Evolutionary conservation across 2,329 filamentous ascomycete species (phyloP).

Genomic region (Aspergillus novofumigatus): DNA sequence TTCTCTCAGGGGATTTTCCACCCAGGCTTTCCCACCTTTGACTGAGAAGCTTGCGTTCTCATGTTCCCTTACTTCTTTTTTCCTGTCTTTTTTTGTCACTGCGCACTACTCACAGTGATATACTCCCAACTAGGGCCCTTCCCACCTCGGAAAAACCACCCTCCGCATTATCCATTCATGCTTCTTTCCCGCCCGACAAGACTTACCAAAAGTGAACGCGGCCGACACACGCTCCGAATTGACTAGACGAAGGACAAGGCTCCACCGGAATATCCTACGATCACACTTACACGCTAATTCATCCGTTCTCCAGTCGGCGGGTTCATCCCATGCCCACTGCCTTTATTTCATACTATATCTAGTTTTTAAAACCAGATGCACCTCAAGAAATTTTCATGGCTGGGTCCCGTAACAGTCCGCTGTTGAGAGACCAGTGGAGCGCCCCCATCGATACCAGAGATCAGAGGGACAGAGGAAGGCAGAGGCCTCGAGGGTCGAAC

Average conservation of each 20-base stretch:
- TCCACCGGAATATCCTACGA: slow-evolving; percentile 19
- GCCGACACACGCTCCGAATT: slow-evolving; percentile 19
- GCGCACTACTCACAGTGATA: slow-evolving; percentile 10
- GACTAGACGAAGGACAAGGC: slow-evolving; percentile 14
- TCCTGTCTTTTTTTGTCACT: slow-evolving; percentile 14
- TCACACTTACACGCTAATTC: slow-evolving; percentile 14
- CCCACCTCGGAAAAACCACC: slow-evolving; percentile 29
- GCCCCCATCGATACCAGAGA: slow-evolving; percentile 40
- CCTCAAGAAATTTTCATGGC: slow-evolving; percentile 44
- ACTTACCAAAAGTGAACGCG: slow-evolving; percentile 25
- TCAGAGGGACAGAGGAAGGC: slow-evolving; percentile 31
- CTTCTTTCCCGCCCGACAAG: slow-evolving; percentile 19
- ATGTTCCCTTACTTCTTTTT: slow-evolving; percentile 1
- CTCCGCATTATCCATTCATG: slow-evolving; percentile 24
- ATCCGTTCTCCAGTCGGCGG: slow-evolving; percentile 11
- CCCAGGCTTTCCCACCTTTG: neutral
- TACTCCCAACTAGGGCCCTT: neutral
- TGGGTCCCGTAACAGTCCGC: slow-evolving; percentile 47
- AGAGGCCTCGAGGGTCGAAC: slow-evolving; percentile 41
- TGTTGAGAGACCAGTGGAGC: slow-evolving; percentile 50
- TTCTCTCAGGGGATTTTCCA: neutral
- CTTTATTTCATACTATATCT: slow-evolving; percentile 5
- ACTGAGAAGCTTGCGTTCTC: neutral
- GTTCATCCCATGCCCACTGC: slow-evolving; percentile 9
- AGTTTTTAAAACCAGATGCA: slow-evolving; percentile 35